phyloP scores from a whole-genome alignment of 225 moss, liverwort and hornwort species.

The Thuidium tamariscinum region DNA sequence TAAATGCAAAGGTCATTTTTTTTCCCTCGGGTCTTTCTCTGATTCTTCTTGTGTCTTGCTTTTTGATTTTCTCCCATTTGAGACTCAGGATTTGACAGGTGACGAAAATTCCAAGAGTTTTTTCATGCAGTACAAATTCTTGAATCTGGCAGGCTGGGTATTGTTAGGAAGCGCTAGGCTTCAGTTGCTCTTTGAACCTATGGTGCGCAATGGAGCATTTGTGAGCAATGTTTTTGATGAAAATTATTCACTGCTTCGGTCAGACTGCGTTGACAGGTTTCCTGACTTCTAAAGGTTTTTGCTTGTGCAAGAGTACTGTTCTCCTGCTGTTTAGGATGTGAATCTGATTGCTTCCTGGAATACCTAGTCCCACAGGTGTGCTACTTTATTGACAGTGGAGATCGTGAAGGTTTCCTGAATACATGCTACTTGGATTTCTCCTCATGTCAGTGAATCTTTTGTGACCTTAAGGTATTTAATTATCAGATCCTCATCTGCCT shows the following conservation, averaged over 20 bases:
- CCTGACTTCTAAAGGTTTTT: neutral
- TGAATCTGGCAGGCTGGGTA: neutral
- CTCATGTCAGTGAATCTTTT: neutral
- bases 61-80: neutral
- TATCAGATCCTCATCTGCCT: too few species aligned
- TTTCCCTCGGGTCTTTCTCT: neutral
- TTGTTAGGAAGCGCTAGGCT: neutral
- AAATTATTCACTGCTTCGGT: neutral
- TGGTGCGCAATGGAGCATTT: neutral
- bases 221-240: neutral
- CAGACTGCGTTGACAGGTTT: neutral
- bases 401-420: neutral
- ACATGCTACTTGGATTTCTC: neutral
- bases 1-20: conserved; percentile 19
- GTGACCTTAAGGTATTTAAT: neutral
- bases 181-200: neutral
- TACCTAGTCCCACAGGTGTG: neutral
- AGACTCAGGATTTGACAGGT: neutral
- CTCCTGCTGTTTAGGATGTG: neutral
- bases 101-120: neutral
- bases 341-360: neutral
- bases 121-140: neutral
- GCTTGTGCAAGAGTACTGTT: neutral
- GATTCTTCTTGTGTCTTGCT: neutral
- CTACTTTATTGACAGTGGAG: neutral